Percentiles rank a stretch among this genome's conserved stretches.
Evolutionary conservation across 2,329 filamentous ascomycete genomes (phyloP).

Genomic region (Aspergillus latus): DNA sequence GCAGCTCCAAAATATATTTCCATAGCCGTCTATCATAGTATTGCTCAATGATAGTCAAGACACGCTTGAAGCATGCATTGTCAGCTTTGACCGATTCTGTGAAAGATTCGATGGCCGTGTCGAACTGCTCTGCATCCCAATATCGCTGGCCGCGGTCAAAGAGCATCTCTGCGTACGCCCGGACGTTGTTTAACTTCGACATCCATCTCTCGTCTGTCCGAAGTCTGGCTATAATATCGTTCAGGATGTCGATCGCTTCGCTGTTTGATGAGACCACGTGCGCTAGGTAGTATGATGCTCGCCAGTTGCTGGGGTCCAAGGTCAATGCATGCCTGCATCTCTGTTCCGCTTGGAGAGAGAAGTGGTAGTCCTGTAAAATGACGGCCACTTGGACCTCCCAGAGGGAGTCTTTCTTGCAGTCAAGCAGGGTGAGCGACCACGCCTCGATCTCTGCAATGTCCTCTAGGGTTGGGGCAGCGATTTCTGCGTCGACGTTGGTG

Average conservation of each 20-base stretch:
- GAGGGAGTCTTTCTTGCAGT: slow-evolving; percentile 14
- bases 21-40: slow-evolving; percentile 14
- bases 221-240: slow-evolving; percentile 7
- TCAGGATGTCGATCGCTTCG: slow-evolving; percentile 19
- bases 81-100: slow-evolving; percentile 9
- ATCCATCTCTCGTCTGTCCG: slow-evolving; percentile 16
- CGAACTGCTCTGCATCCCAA: slow-evolving; percentile 14
- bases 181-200: slow-evolving; percentile 1
- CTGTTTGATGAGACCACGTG: slow-evolving; percentile 16
- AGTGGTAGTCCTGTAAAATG: slow-evolving; percentile 18
- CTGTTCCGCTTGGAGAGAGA: slow-evolving; percentile 19
- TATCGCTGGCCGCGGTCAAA: slow-evolving; percentile 19
- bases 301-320: slow-evolving; percentile 23
- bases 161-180: slow-evolving; percentile 17
- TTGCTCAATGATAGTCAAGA: slow-evolving; percentile 13
- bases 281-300: slow-evolving; percentile 23
- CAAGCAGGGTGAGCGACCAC: slow-evolving; percentile 14
- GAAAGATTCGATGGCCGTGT: slow-evolving; percentile 15
- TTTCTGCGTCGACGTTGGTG: neutral
- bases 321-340: slow-evolving; percentile 22
- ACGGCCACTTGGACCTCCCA: slow-evolving; percentile 27
- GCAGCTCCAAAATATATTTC: slow-evolving; percentile 13
- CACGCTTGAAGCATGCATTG: slow-evolving; percentile 13
- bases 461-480: neutral
- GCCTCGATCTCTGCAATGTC: slow-evolving; percentile 15